Conservation (phyloP, 768 basidiomycete genomes). For the Peribolospora kevripleyi region DNA sequence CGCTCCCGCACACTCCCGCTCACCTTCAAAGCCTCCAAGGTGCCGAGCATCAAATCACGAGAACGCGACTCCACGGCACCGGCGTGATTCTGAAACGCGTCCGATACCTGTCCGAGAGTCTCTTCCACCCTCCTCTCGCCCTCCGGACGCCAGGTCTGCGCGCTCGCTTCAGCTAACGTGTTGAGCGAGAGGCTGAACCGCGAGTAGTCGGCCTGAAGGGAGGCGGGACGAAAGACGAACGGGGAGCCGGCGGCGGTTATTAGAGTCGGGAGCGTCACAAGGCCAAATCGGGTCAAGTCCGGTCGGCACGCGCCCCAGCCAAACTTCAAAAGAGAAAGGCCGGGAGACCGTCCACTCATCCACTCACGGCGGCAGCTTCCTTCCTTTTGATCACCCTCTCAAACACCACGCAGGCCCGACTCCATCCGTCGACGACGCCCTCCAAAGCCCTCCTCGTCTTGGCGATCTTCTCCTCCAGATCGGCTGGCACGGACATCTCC, state of each 20-base stretch:
- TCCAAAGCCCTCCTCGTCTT: conserved; percentile 28
- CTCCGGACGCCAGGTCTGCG: conserved; percentile 15
- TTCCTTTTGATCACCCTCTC: conserved; percentile 72
- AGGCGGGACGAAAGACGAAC: too few species aligned
- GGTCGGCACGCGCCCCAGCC: too few species aligned
- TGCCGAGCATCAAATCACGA: conserved; percentile 14
- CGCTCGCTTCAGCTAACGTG: conserved; percentile 52
- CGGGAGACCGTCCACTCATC: too few species aligned
- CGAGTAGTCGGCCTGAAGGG: conserved; percentile 22
- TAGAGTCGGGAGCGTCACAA: too few species aligned
- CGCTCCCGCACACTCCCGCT: conserved; percentile 1
- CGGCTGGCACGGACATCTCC: conserved; percentile 85
- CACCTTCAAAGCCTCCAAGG: conserved; percentile 8
- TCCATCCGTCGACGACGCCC: conserved; percentile 68
- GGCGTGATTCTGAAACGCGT: conserved; percentile 10
- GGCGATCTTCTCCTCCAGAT: conserved; percentile 52
- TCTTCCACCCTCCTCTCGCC: conserved; percentile 50
- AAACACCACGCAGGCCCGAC: conserved; percentile 61
- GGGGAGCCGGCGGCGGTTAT: too few species aligned
- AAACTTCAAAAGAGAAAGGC: too few species aligned
- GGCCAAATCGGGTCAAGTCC: too few species aligned
- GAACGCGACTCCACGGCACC: conserved; percentile 14
- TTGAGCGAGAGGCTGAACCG: conserved; percentile 16
- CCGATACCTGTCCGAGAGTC: conserved; percentile 44
- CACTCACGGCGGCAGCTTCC: conserved; percentile 43